Evolutionary conservation across 2,329 filamentous ascomycete species (phyloP), one percentile per base, ranked within the genome.

Genomic region (Monilinia laxa): DNA sequence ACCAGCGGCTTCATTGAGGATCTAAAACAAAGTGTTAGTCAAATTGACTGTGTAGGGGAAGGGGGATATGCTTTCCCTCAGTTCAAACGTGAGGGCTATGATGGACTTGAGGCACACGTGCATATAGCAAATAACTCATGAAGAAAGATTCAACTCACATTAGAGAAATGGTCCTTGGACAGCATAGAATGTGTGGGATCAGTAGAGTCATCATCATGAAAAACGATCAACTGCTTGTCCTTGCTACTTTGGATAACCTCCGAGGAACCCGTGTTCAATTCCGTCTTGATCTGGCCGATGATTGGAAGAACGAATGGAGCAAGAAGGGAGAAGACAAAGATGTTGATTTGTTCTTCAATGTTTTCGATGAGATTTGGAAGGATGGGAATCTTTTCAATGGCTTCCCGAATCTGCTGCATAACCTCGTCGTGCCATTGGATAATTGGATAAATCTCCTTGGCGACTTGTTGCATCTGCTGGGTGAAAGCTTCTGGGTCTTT

Each of bases 131-230:
- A 25, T 11, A 28, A 18, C 2, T 14, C 53, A 18, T n/a, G 4
- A 1, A 25, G 3, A 16, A 23, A 10, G 42, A 20, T 2, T 14
- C 40, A 28, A 70, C 72, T 63, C 70, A 74, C 72, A 28, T 76
- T 77, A 73, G 82, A 79, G 78, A 97, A 97, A 79, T 97, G 93
- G 74, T 97, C 93, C 81, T 97, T 97, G 68, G 92, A 93, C 63
- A 97, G 82, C 93, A 97, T 97, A 25, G 92, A 96, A 80, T 97
- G 93, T 1, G 93, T 97, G 0, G 93, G 94, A 75, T 97, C 90
- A 25, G 87, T 87, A 70, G 81, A 90, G 62, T 84, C 70, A 75
- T 96, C 89, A 71, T 97, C 88, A 55, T 90, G 80, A 78, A 97
- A 97, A 60, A 97, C 92, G 71, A 96, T 85, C 74, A 90, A 87